Conservation (phyloP, 2,329 filamentous ascomycete genomes). For the Arthroderma sp. region DNA sequence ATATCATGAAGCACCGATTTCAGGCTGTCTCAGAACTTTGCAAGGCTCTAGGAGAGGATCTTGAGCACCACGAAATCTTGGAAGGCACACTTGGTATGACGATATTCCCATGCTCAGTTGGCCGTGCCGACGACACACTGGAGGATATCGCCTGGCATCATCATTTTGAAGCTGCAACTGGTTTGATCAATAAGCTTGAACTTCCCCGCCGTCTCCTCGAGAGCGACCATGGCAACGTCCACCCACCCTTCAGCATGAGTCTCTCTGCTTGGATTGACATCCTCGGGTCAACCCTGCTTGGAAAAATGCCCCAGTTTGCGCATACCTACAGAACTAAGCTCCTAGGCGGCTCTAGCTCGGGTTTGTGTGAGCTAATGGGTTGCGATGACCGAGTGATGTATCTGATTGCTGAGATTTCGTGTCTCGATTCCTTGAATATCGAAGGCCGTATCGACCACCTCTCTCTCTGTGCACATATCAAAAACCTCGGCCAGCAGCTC, state of each 20-base stretch:
- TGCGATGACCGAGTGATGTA: slow-evolving; percentile 98
- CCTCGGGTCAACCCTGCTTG: slow-evolving; percentile 82
- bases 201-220: slow-evolving; percentile 56
- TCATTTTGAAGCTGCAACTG: slow-evolving; percentile 85
- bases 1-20: slow-evolving; percentile 82
- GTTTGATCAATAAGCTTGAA: slow-evolving; percentile 71
- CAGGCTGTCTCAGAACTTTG: slow-evolving; percentile 73
- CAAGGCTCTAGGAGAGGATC: slow-evolving; percentile 63
- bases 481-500: slow-evolving; percentile 75
- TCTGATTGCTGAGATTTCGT: slow-evolving; percentile 92
- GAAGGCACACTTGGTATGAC: slow-evolving; percentile 88
- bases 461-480: slow-evolving; percentile 76
- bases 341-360: slow-evolving; percentile 50
- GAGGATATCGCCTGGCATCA: slow-evolving; percentile 94
- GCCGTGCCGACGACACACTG: slow-evolving; percentile 67
- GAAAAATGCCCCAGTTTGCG: slow-evolving; percentile 72
- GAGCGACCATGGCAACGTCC: slow-evolving; percentile 44
- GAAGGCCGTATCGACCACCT: slow-evolving; percentile 70
- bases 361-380: slow-evolving; percentile 86
- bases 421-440: slow-evolving; percentile 75
- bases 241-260: slow-evolving; percentile 88
- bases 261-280: slow-evolving; percentile 87
- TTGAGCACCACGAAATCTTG: slow-evolving; percentile 71
- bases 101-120: slow-evolving; percentile 87
- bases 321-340: slow-evolving; percentile 95